Evolutionary conservation across 176 grass and related monocot species (phyloP), one percentile per base, ranked within the genome.

Genomic region (Avena insularis): DNA sequence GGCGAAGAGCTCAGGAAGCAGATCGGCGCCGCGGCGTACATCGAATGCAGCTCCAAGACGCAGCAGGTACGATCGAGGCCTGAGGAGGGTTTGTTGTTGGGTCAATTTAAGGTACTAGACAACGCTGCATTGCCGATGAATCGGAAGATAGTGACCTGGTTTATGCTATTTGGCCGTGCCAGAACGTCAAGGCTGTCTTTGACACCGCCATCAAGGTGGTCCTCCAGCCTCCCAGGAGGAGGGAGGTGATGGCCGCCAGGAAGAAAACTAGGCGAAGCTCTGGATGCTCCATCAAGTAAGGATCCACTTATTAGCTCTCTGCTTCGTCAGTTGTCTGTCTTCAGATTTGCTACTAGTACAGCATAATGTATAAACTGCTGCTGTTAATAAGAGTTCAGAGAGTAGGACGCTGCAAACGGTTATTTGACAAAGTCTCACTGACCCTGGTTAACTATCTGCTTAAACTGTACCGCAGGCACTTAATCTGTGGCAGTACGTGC

Each of bases 141-240:
- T 9, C 2, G 10, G 14, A 36, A 57, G 38, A 46, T 64, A 54
- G 1, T 89, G 68, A 89, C 45, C 12, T 65, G 9, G 49, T 58
- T 58, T 20, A 76, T 69, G 12, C 20, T 72, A 5, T 82, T 36
- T 81, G 78, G 43, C 43, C 33, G 46, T 82, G 36, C 40, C 68
- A 98, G 97, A 99, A 99, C 85, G 61, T 99, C 53, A 99, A 99
- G 82, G 86, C 88, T 36, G 87, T 99, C 31, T 99, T 99, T 3
- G 97, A 99, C 82, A 91, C 94, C 2, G 94, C 97, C 40, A 99
- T 99, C 63, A 99, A 96, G 79, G 97, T 94, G 71, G 94, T 99
- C 82, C 97, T 99, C 78, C 97, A 99, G 58, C 97, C 97, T 3
- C 92, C 94, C 17, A 81, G 91, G 58, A 90, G 87, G 21, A 96